phyloP scores from a whole-genome alignment of 352 stramenopile species.

The Phytophthora foliorum region DNA sequence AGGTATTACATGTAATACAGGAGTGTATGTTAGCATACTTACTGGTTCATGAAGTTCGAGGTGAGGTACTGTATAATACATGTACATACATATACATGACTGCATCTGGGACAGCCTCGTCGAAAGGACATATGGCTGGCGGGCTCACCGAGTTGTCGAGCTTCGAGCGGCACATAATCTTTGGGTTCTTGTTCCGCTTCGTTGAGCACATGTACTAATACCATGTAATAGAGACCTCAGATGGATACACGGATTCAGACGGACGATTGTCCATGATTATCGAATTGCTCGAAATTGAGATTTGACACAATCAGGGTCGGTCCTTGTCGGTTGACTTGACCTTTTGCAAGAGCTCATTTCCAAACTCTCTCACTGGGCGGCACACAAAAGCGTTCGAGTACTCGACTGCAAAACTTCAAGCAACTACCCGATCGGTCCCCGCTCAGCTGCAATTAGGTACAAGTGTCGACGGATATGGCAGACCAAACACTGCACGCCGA shows the following conservation, averaged over 20 bases:
- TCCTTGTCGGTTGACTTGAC: slow-evolving; percentile 1
- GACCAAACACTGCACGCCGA: slow-evolving; percentile 6
- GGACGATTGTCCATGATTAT: slow-evolving; percentile 28
- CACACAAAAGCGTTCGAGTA: not conserved
- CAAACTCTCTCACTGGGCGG: slow-evolving; percentile 20
- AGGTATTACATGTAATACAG: no score
- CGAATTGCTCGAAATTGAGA: not conserved
- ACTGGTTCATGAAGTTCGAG: no score
- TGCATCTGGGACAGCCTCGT: no score
- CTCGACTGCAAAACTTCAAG: not conserved
- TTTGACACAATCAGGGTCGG: slow-evolving; percentile 27
- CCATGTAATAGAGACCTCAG: not conserved
- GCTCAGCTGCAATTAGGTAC: not conserved
- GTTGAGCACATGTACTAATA: not conserved
- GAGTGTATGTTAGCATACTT: no score
- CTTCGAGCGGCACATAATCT: not conserved
- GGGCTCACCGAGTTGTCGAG: not conserved
- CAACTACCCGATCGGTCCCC: not conserved
- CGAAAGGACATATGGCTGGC: no score
- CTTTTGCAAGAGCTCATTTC: slow-evolving; percentile 14
- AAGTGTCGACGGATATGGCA: not conserved
- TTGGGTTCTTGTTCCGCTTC: not conserved
- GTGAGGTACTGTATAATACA: no score
- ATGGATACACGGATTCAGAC: not conserved
- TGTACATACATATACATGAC: no score